Conservation (phyloP, 2,329 filamentous ascomycete genomes). For the Clarireedia paspali region DNA sequence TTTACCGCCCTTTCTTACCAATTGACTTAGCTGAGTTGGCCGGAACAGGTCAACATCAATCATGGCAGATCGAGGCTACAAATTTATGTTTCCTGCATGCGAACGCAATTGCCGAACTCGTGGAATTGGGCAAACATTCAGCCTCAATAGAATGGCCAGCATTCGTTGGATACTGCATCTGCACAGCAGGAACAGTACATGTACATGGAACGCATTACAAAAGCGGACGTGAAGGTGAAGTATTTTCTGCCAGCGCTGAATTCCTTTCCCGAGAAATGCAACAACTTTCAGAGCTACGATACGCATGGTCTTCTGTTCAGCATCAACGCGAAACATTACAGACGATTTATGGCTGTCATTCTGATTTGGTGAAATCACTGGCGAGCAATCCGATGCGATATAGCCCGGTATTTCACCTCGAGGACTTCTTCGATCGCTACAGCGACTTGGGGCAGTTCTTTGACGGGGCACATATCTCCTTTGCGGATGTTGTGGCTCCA, state of each 20-base stretch:
- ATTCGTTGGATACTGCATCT: constrained; percentile 81
- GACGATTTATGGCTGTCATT: constrained; percentile 69
- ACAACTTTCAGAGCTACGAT: constrained; percentile 66
- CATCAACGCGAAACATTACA: constrained; percentile 76
- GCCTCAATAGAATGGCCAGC: constrained; percentile 76
- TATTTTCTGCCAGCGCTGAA: constrained; percentile 57
- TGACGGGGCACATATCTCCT: constrained; percentile 66
- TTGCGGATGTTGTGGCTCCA: constrained; percentile 56
- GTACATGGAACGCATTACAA: constrained; percentile 78
- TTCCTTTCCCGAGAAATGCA: constrained; percentile 74
- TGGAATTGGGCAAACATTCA: constrained; percentile 64
- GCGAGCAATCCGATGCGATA: constrained; percentile 64
- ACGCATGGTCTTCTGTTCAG: constrained; percentile 69
- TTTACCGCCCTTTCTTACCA: constrained; percentile 80
- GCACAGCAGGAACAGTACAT: constrained; percentile 80
- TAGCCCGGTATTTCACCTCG: constrained; percentile 72
- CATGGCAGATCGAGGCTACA: constrained; percentile 87
- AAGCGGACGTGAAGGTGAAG: constrained; percentile 28
- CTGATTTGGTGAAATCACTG: constrained; percentile 68
- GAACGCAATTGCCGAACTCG: constrained; percentile 77
- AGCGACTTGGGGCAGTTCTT: constrained; percentile 51
- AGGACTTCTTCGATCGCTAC: constrained; percentile 84
- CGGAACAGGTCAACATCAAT: constrained; percentile 75
- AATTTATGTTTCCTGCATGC: constrained; percentile 82
- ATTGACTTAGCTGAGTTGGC: constrained; percentile 76